Evolutionary conservation across 257 asterid species (phyloP), one percentile per base, ranked within the genome.

Genomic region (Anisodus acutangulus): DNA sequence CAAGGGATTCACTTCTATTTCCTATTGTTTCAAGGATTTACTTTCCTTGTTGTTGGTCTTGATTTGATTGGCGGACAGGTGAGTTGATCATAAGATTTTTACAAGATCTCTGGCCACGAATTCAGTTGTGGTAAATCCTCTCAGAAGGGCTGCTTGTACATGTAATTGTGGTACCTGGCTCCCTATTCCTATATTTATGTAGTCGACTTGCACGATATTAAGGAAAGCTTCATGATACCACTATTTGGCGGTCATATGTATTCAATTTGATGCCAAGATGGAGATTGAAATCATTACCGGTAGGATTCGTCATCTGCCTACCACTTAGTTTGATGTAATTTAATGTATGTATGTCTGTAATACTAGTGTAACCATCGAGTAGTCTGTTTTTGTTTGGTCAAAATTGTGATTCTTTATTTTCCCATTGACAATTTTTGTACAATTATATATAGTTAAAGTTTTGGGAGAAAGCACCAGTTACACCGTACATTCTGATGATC

Each of bases 21-120:
- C 92, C 93, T 95, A 43, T 84, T 95, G 88, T 95, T 95, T 88
- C 98, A 95, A 90, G 98, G 98, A 5, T 78, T 95, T 83, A 93
- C 98, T n/a, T 95, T 95, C 84, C 93, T 95, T 31, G 87, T 91
- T 2, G 94, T 93, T 10, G 98, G 98, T 55, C 98, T 95, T 39
- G 98, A 95, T 86, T 90, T 95, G 91, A 93, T 95, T 2, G 98
- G 98, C 57, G 98, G 93, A 86, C 98, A 95, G 86, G 93, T 93
- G 85, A 93, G 94, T 84, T 90, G 62, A n/a, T 55, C 49, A 3
- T 49, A 43, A 72, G 74, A 63, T 5, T 5, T 12, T 13, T 59
- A 22, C 9, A 51, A 57, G 22, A 19, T 71, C 43, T n/a, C 51
- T 19, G 62, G 49, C 59, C 71, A n/a, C 4, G 7, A 58, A 13